phyloP scores from a whole-genome alignment of 148 eudicot genomes.

The Silene latifolia region DNA sequence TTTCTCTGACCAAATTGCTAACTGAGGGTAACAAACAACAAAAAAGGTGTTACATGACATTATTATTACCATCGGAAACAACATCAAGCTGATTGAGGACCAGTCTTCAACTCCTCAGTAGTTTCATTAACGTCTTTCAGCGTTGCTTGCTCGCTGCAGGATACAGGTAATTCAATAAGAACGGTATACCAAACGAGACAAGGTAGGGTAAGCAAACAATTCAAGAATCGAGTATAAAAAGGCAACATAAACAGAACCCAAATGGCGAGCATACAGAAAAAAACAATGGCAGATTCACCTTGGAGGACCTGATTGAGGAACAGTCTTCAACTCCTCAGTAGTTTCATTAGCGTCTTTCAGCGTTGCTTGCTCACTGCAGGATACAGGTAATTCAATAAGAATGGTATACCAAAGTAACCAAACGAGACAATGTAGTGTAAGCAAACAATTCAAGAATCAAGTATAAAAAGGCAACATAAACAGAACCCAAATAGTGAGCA shows the following conservation, averaged over 20 bases:
- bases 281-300: no score
- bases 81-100: constrained; percentile 15
- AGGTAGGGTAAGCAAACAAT: not conserved
- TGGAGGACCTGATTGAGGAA: no score
- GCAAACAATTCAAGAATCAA: no score
- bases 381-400: no score
- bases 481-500: no score
- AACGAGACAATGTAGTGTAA: no score
- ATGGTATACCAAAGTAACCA: not conserved
- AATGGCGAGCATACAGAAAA: no score
- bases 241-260: no score
- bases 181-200: not conserved
- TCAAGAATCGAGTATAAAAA: not conserved
- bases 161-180: constrained; percentile 4
- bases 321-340: no score
- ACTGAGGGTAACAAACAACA: not conserved
- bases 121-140: constrained; percentile 11
- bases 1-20: not conserved
- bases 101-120: constrained; percentile 18
- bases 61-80: constrained; percentile 6
- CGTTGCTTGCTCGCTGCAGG: constrained; percentile 13
- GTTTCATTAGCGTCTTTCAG: no score
- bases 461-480: no score
- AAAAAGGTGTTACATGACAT: not conserved
- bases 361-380: no score